Conservation (phyloP, 768 basidiomycete species). For the Glaciozyma martinii region DNA sequence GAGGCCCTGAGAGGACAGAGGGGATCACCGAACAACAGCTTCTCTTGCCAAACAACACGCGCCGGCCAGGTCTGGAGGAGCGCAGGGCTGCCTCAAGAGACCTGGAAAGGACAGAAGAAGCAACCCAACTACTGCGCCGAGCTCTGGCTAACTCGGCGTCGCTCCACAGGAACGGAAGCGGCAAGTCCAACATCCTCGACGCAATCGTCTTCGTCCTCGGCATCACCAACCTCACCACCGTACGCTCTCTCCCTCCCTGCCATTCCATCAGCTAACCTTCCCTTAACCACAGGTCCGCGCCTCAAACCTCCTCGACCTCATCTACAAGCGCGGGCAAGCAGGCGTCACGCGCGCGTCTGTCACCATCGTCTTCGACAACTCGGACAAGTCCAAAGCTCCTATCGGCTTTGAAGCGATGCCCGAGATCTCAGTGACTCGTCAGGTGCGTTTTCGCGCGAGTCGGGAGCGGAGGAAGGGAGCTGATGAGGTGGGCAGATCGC, state of each 20-base stretch:
- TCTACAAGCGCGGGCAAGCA: slow-evolving; percentile 98
- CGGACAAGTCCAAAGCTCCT: slow-evolving; percentile 73
- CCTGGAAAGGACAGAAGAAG: neutral
- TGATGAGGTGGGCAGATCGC: slow-evolving; percentile 55
- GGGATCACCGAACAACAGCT: neutral
- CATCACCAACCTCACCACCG: slow-evolving; percentile 92
- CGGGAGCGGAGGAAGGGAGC: neutral
- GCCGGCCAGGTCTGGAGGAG: neutral
- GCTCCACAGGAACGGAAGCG: slow-evolving; percentile 60
- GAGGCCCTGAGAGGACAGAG: neutral
- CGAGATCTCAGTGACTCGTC: slow-evolving; percentile 94
- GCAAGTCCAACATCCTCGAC: slow-evolving; percentile 98
- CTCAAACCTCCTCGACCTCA: slow-evolving; percentile 90
- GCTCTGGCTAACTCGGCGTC: neutral
- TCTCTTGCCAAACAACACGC: neutral
- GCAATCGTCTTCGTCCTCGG: slow-evolving; percentile 98
- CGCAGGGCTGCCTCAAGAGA: neutral
- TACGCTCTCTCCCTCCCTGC: slow-evolving; percentile 32
- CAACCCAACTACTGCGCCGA: neutral
- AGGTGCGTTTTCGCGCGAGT: slow-evolving; percentile 47
- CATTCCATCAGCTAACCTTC: neutral
- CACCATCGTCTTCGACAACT: slow-evolving; percentile 97
- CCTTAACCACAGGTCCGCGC: slow-evolving; percentile 64
- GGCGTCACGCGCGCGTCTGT: slow-evolving; percentile 95
- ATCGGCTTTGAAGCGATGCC: slow-evolving; percentile 66